Evolutionary conservation across 2,329 filamentous ascomycete species (phyloP).

Genomic region (Zopfia rhizophila): DNA sequence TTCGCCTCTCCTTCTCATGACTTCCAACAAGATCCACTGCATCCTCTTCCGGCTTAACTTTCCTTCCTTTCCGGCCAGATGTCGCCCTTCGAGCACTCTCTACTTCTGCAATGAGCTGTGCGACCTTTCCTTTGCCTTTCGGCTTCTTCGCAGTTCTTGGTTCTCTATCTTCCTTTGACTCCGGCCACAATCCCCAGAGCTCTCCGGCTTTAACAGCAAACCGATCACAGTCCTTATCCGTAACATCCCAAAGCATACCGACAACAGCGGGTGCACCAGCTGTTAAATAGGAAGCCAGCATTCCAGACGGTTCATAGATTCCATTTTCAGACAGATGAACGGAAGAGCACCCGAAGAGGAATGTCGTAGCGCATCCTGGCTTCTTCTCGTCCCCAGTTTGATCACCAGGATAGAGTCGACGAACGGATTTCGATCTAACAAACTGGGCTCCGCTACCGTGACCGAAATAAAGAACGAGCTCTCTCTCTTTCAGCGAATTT

Average conservation of each 20-base stretch:
- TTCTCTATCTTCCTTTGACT: conserved; percentile 47
- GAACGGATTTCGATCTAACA: conserved; percentile 84
- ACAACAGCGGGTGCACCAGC: conserved; percentile 83
- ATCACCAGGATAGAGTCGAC: conserved; percentile 70
- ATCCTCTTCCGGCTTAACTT: conserved; percentile 40
- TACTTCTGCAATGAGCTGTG: conserved; percentile 36
- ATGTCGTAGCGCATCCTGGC: conserved; percentile 74
- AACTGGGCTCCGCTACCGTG: conserved; percentile 96
- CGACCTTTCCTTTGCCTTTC: conserved; percentile 44
- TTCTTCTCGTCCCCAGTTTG: conserved; percentile 26
- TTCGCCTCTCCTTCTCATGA: conserved; percentile 38
- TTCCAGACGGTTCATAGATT: conserved; percentile 85
- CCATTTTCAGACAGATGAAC: conserved; percentile 82
- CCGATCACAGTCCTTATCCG: conserved; percentile 95
- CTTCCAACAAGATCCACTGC: conserved; percentile 33
- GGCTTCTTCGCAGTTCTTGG: conserved; percentile 36
- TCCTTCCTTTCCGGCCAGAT: conserved; percentile 31
- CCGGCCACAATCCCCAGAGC: conserved; percentile 80
- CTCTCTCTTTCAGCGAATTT: conserved; percentile 69
- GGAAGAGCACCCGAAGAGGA: conserved; percentile 95
- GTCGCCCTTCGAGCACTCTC: conserved; percentile 32
- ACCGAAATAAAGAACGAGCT: conserved; percentile 91
- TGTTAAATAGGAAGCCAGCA: conserved; percentile 90
- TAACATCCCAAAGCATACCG: conserved; percentile 97
- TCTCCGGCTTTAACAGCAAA: conserved; percentile 84